Evolutionary conservation across 306 rosid species (phyloP).

Genomic region (Trifolium fragiferum): DNA sequence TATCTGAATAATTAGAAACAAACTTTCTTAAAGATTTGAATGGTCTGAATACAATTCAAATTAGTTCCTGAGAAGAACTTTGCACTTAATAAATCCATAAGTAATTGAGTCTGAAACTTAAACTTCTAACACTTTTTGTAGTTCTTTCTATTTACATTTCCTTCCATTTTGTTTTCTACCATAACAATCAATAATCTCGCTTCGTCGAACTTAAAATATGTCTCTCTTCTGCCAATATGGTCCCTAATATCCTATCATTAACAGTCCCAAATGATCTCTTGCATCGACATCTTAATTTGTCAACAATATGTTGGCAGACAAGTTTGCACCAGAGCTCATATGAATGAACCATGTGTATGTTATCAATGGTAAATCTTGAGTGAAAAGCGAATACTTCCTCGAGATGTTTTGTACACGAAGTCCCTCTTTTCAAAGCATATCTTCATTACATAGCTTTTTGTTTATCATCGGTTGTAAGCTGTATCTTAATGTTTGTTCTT

Average conservation of each 20-base stretch:
- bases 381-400: too few species aligned
- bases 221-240: neutral
- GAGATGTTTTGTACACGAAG: too few species aligned
- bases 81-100: conserved; percentile 3
- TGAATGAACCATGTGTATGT: too few species aligned
- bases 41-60: conserved; percentile 3
- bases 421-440: too few species aligned
- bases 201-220: neutral
- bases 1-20: conserved; percentile 1
- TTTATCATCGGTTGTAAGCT: neutral
- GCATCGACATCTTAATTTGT: too few species aligned
- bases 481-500: neutral
- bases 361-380: too few species aligned
- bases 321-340: too few species aligned
- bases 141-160: conserved; percentile 8
- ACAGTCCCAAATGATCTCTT: neutral
- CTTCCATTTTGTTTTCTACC: neutral
- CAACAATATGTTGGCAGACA: too few species aligned
- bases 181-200: neutral
- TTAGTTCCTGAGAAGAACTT: conserved; percentile 6
- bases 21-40: conserved; percentile 1
- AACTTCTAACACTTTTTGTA: conserved; percentile 5
- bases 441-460: too few species aligned
- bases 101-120: neutral
- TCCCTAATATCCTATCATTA: neutral